Base-by-base conservation (phyloP, 345 rosid genomes). In the Euphorbia peplus region DNA sequence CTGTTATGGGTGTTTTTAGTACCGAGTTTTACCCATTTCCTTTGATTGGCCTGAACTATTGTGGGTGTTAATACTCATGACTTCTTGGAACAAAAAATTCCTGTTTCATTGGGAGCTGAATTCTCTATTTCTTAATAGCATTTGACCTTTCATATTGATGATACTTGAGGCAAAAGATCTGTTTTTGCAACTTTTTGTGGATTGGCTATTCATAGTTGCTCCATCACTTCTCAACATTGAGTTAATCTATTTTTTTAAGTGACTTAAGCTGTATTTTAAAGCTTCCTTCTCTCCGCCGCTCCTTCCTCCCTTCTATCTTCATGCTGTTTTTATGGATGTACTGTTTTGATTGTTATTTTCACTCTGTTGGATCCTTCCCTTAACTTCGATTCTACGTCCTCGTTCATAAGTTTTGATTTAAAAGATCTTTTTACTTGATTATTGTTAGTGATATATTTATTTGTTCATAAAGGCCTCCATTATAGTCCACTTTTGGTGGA, bases 31-130 rank as follows among this genome's bases (percentile, higher is more conserved):
- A 56, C 6, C 47, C 50, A 41, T 67, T 16, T 16, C 25, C 24
- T 24, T 37, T 24, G 26, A 50, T 30, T 60, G 22, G 62, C 44
- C 42, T 67, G 61, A 54, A 37, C 48, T 12, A 18, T 19, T 26
- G 28, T 13, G 3, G 58, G 52, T 42, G 46, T 51, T 24, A 26
- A 26, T 37, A 56, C 6, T 30, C 50, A 41, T 67, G n/a, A 21
- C 10, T 54, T 22, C 24, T 53, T 24, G 26, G 28, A 51, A 60
- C 22, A 52, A 18, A 8, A 7, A 18, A 60, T 32, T 32, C 9
- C 42, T 51, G 52, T 53, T 70, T 60, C 22, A n/a, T 53, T 63
- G 28, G 29, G 61, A 52, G 30, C 53, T 39, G 9, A 54, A n/a
- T n/a, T n/a, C 13, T 44, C 44, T 44, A 3, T 22, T 14, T 39